phyloP scores from a whole-genome alignment of 495 filamentous ascomycete genomes.

The Hypoxylon cercidicola region DNA sequence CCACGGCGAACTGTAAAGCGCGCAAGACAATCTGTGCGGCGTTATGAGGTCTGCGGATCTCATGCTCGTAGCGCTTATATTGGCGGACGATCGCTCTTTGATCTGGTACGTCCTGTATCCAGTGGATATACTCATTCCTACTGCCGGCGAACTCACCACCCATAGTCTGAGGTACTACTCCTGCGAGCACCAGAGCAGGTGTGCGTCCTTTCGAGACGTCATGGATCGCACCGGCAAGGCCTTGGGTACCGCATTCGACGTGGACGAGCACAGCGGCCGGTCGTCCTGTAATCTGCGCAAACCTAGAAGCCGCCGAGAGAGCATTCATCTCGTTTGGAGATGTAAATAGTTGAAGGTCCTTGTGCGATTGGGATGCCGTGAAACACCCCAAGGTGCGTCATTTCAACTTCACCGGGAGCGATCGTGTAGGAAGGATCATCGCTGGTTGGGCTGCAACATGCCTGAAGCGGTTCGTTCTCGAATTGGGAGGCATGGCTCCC shows the following conservation, averaged over 20 bases:
- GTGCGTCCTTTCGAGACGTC: slow-evolving; percentile 46
- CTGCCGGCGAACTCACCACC: slow-evolving; percentile 41
- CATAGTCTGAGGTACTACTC: slow-evolving; percentile 39
- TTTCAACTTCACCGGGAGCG: slow-evolving; percentile 55
- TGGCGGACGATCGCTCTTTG: slow-evolving; percentile 39
- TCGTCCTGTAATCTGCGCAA: slow-evolving; percentile 38
- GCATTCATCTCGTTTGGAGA: slow-evolving; percentile 40
- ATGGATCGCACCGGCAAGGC: slow-evolving; percentile 44
- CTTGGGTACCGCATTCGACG: slow-evolving; percentile 46
- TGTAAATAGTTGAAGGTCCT: slow-evolving; percentile 8
- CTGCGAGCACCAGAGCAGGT: slow-evolving; percentile 46
- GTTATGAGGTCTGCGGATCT: slow-evolving; percentile 43
- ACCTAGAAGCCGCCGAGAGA: slow-evolving; percentile 47
- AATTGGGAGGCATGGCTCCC: slow-evolving; percentile 51
- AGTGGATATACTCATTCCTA: slow-evolving; percentile 45
- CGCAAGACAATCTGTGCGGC: slow-evolving; percentile 41
- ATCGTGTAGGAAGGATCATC: slow-evolving; percentile 48
- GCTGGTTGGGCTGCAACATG: slow-evolving; percentile 61
- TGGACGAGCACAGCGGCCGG: slow-evolving; percentile 41
- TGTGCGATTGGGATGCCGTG: slow-evolving; percentile 48
- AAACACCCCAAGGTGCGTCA: slow-evolving; percentile 59
- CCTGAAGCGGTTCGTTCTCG: slow-evolving; percentile 65
- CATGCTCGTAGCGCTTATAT: slow-evolving; percentile 43
- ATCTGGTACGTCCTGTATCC: slow-evolving; percentile 46
- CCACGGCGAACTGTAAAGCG: slow-evolving; percentile 45